phyloP scores from a whole-genome alignment of 345 rosid species.

The Bretschneidera sinensis region DNA sequence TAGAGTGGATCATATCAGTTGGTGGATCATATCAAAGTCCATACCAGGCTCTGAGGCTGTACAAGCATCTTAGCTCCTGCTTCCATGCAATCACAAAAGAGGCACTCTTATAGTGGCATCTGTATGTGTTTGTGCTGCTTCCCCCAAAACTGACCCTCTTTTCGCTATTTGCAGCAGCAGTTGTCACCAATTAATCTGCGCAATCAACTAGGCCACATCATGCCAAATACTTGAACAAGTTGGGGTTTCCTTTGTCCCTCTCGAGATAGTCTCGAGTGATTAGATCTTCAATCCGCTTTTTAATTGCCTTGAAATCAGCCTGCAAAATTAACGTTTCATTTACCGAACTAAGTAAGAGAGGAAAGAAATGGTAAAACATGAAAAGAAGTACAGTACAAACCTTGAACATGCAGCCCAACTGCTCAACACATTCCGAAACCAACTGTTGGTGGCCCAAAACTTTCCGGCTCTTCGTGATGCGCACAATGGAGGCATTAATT shows the following conservation, averaged over 20 bases:
- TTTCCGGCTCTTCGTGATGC: conserved; percentile 73
- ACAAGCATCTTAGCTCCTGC: conserved; percentile 27
- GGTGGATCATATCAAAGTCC: no score
- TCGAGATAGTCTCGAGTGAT: conserved; percentile 64
- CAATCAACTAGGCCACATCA: conserved; percentile 18
- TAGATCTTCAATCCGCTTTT: conserved; percentile 72
- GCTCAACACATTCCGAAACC: conserved; percentile 62
- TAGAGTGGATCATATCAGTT: no score
- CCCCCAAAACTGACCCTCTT: conserved; percentile 5
- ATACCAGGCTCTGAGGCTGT: conserved; percentile 31
- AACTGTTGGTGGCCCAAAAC: conserved; percentile 52
- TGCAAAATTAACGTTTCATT: conserved; percentile 27
- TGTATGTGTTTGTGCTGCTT: conserved; percentile 18
- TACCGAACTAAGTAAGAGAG: not conserved
- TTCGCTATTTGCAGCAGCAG: conserved; percentile 12
- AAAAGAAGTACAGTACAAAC: conserved; percentile 20
- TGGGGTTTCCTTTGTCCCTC: conserved; percentile 57
- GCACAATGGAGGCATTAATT: conserved; percentile 68
- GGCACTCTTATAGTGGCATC: conserved; percentile 13
- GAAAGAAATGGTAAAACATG: not conserved
- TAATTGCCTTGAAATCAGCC: conserved; percentile 76
- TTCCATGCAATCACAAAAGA: conserved; percentile 13
- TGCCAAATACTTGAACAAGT: conserved; percentile 52
- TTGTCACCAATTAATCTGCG: conserved; percentile 10
- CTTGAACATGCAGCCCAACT: conserved; percentile 66